These are phyloP conservation scores for Aspergillus unguis DNA, from an alignment of 2,329 filamentous ascomycete species.

Conservation along the genomic window DNA sequence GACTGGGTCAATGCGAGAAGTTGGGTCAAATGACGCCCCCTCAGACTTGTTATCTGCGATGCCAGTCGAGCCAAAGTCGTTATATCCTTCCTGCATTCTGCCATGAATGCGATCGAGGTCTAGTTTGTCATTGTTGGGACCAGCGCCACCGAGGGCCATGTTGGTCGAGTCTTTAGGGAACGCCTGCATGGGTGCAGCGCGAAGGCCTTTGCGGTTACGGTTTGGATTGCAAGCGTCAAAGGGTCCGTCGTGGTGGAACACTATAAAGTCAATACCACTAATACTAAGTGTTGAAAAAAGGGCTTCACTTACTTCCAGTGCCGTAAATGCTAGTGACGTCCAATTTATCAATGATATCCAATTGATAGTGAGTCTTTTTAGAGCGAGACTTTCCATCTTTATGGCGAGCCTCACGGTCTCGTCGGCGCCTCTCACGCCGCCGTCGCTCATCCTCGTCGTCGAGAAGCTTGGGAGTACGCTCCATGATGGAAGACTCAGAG, in stretches of 20 bases:
- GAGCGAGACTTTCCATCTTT: slow-evolving; percentile 39
- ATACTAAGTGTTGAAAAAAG: slow-evolving; percentile 2
- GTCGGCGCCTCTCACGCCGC: slow-evolving; percentile 47
- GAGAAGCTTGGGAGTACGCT: slow-evolving; percentile 47
- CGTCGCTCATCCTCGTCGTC: slow-evolving; percentile 50
- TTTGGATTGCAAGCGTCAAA: slow-evolving; percentile 96
- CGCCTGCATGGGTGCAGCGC: slow-evolving; percentile 89
- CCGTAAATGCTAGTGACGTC: slow-evolving; percentile 96
- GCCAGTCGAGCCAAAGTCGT: slow-evolving; percentile 64
- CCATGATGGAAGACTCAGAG: slow-evolving; percentile 62
- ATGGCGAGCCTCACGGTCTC: slow-evolving; percentile 48
- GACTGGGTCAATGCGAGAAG: slow-evolving; percentile 64
- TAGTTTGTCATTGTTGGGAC: slow-evolving; percentile 74
- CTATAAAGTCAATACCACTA: slow-evolving; percentile 44
- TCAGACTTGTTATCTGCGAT: slow-evolving; percentile 33
- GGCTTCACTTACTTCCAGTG: slow-evolving; percentile 69
- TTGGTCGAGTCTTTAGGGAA: slow-evolving; percentile 92
- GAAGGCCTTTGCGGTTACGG: slow-evolving; percentile 79
- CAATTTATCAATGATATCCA: slow-evolving; percentile 94
- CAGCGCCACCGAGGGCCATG: slow-evolving; percentile 83
- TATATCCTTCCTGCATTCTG: slow-evolving; percentile 77
- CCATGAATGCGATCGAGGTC: slow-evolving; percentile 90
- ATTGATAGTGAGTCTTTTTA: slow-evolving; percentile 39
- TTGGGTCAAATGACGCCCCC: slow-evolving; percentile 61
- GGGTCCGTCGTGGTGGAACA: slow-evolving; percentile 96